Base-by-base conservation (phyloP, 2,329 filamentous ascomycete species). In the Diaporthe vexans region DNA sequence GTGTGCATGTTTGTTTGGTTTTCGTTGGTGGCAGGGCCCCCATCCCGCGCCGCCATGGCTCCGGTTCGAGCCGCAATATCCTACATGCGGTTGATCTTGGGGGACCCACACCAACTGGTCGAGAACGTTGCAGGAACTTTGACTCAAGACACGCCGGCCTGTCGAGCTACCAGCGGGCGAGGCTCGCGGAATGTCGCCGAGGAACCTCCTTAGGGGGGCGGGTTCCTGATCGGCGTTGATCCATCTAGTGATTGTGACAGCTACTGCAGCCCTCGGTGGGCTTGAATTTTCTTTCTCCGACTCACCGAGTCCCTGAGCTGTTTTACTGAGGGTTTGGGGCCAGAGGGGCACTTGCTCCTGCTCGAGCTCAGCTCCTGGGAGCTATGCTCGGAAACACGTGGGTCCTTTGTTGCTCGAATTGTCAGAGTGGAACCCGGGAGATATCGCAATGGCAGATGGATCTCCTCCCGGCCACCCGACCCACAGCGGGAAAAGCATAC, bases 401-500 rank as follows among this genome's bases (percentile, higher is more conserved):
- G 56, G 57, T 40, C 69, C 57, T 72, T 35, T 43, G 29, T 63
- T 35, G 13, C 54, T 72, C 70, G 70, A 68, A 54, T 21, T 54
- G 63, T 15, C 33, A 35, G 21, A 54, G 46, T 54, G 48, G 63
- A 21, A n/a, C 63, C 63, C 48, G 63, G 63, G 63, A 68, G 63
- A 68, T 68, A 68, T 68, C 63, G 48, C 63, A 46, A 68, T 52
- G 63, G 63, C 63, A 68, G 54, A 61, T 72, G 70, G 70, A 54
- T 63, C 70, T 56, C 57, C 37, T 72, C 70, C 57, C 57, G 70
- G 70, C 57, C 70, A 43, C 54, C 43, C 26, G 57, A 43, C 48
- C 70, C 70, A 72, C 70, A 72, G 70, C 70, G 70, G 70, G 58
- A 72, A 40, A 71, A 71, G 56, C 69, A 71, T 26, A 19, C 29